Base-by-base conservation (phyloP, 176 grass and related monocot genomes). In the Oryza glumipatula region DNA sequence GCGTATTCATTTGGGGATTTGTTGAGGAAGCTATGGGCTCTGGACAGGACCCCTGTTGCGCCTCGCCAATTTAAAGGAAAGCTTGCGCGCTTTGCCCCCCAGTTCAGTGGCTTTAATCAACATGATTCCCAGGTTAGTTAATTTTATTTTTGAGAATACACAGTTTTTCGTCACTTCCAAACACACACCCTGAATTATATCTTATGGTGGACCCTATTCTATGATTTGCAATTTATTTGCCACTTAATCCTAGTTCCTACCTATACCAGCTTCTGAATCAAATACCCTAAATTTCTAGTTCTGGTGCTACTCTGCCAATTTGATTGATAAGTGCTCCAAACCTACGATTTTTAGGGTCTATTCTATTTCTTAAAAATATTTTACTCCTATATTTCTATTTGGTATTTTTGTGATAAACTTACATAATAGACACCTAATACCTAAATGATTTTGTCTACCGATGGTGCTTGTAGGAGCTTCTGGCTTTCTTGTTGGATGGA, bases 401-500 rank as follows among this genome's bases (percentile, higher is more conserved):
- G 41, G 9, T 24, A 65, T 65, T 80, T 92, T 19, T 46, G 68
- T 21, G 80, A 78, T 33, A 41, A 76, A 86, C 33, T 93, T 86
- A 54, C 71, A 83, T 72, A 84, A 72, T 72, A 87, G 70, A 30
- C 79, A 23, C 23, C 26, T 83, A 41, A 41, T 8, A 41, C 39
- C 39, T 1, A 2, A 28, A 63, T 30, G 66, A 48, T 33, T 83
- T 68, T 15, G 36, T 80, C 30, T 82, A 9, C 43, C 12, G 61
- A 56, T 83, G 45, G 26, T 85, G 10, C 64, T 52, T 88, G 3
- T 80, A 99, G 96, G 96, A 99, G 78, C 93, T 99, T 87, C 93
- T 96, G 83, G 89, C 96, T 86, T 99, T 99, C 89, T 82, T 99
- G 73, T 92, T 99, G 84, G 96, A 99, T 84, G 96, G 96, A 73